Percentiles rank a stretch among this genome's conserved stretches.
Conservation (phyloP, 2,329 filamentous ascomycete species). For the Verticillium isaacii region DNA sequence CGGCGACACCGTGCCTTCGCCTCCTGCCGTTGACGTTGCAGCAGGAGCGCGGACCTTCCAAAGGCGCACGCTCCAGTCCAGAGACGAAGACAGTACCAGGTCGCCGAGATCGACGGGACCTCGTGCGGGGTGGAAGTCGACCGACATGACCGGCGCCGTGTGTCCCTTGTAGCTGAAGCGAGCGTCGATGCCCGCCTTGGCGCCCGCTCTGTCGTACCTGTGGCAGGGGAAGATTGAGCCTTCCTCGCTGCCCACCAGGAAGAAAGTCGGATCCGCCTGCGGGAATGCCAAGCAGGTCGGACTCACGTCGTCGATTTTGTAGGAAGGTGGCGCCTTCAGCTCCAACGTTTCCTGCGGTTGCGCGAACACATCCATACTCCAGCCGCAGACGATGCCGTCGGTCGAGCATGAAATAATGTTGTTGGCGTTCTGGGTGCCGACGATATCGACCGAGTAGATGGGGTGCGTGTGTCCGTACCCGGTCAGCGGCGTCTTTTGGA, state of each 20-base stretch:
- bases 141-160: slow-evolving; percentile 89
- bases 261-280: slow-evolving; percentile 92
- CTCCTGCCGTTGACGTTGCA: slow-evolving; percentile 57
- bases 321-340: slow-evolving; percentile 76
- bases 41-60: slow-evolving; percentile 89
- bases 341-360: slow-evolving; percentile 94
- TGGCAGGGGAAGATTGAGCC: slow-evolving; percentile 95
- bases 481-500: slow-evolving; percentile 93
- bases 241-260: slow-evolving; percentile 94
- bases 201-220: slow-evolving; percentile 92
- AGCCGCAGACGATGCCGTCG: slow-evolving; percentile 92
- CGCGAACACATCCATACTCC: slow-evolving; percentile 96
- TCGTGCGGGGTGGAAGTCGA: slow-evolving; percentile 89
- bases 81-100: slow-evolving; percentile 81
- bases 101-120: slow-evolving; percentile 94
- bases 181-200: slow-evolving; percentile 90
- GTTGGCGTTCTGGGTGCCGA: slow-evolving; percentile 97
- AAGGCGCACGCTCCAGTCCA: slow-evolving; percentile 96
- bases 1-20: slow-evolving; percentile 58
- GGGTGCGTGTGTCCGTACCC: slow-evolving; percentile 95
- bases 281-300: slow-evolving; percentile 95
- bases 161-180: slow-evolving; percentile 87
- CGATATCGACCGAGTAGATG: slow-evolving; percentile 90
- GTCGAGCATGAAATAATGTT: slow-evolving; percentile 98
- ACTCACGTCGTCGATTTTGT: slow-evolving; percentile 89